Evolutionary conservation across 1,284 basidiomycete genomes (phyloP).

Genomic region (Rhodotorula mucilaginosa): DNA sequence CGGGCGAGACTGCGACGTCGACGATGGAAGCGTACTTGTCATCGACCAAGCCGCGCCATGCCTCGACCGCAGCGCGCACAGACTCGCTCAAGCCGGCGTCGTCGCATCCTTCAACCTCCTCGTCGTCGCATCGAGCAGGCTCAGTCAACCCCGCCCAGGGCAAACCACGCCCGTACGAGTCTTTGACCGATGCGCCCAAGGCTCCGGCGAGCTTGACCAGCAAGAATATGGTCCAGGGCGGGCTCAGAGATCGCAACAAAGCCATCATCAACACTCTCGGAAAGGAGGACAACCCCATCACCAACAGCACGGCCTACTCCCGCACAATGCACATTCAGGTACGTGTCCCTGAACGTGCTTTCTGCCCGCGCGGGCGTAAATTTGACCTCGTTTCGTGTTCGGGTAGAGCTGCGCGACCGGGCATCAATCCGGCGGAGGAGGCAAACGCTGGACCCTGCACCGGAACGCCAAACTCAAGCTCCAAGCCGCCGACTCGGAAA

Average conservation of each 20-base stretch:
- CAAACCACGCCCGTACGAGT: conserved; percentile 1
- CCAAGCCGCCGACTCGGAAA: conserved; percentile 23
- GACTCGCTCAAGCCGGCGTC: neutral
- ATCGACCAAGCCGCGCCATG: conserved; percentile 1
- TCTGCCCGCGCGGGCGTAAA: neutral
- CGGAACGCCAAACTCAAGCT: conserved; percentile 29
- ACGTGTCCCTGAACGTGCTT: too few species aligned
- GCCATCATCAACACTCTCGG: conserved; percentile 21
- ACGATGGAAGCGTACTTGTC: conserved; percentile 7
- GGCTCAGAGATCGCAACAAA: conserved; percentile 9
- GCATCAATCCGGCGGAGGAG: conserved; percentile 33
- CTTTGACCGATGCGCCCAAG: neutral
- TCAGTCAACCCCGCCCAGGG: conserved; percentile 8
- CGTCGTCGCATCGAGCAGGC: neutral
- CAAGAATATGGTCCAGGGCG: conserved; percentile 6
- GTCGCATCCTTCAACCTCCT: neutral
- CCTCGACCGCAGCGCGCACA: neutral
- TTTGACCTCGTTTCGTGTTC: neutral
- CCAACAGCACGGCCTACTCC: conserved; percentile 21
- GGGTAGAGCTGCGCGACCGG: conserved; percentile 32
- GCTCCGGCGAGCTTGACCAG: neutral
- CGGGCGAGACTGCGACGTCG: neutral
- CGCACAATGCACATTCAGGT: conserved; percentile 19
- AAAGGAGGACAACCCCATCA: conserved; percentile 30
- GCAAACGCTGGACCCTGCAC: conserved; percentile 18